Evolutionary conservation across 257 asterid genomes (phyloP).

Genomic region (Fraxinus americana): DNA sequence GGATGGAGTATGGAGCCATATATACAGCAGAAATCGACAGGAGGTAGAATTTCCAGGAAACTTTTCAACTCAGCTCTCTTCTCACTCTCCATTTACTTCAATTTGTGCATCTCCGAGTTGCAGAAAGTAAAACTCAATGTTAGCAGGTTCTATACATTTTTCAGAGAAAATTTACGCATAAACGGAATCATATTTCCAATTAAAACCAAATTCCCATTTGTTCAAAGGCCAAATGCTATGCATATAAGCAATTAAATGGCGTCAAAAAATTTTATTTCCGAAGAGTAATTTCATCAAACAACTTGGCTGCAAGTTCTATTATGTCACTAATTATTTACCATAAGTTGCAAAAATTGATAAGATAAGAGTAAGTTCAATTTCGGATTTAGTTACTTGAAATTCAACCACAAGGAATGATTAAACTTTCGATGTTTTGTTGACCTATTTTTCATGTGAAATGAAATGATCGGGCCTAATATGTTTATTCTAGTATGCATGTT

Average conservation of each 20-base stretch:
- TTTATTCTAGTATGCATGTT: too few species aligned
- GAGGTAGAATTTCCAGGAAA: constrained; percentile 72
- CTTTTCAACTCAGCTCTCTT: constrained; percentile 36
- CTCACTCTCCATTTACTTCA: constrained; percentile 40
- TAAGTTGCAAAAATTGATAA: not conserved
- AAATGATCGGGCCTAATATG: not conserved
- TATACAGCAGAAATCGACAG: constrained; percentile 75
- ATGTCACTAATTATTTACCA: not conserved
- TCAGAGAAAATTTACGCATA: not conserved
- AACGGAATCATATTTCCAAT: constrained; percentile 2
- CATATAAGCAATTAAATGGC: not conserved
- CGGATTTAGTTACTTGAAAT: not conserved
- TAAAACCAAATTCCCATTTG: not conserved
- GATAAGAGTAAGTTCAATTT: not conserved
- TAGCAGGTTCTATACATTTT: constrained; percentile 2
- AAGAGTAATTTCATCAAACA: constrained; percentile 39
- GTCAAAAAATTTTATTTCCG: constrained; percentile 5
- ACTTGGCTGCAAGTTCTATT: not conserved
- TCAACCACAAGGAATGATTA: not conserved
- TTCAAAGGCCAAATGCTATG: not conserved
- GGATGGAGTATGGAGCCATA: constrained; percentile 92
- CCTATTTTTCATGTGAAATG: not conserved
- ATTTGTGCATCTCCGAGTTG: constrained; percentile 8
- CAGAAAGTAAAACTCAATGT: constrained; percentile 6
- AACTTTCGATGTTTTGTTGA: too few species aligned